phyloP scores from a whole-genome alignment of 2,329 filamentous ascomycete genomes.

The Cordyceps farinosa region DNA sequence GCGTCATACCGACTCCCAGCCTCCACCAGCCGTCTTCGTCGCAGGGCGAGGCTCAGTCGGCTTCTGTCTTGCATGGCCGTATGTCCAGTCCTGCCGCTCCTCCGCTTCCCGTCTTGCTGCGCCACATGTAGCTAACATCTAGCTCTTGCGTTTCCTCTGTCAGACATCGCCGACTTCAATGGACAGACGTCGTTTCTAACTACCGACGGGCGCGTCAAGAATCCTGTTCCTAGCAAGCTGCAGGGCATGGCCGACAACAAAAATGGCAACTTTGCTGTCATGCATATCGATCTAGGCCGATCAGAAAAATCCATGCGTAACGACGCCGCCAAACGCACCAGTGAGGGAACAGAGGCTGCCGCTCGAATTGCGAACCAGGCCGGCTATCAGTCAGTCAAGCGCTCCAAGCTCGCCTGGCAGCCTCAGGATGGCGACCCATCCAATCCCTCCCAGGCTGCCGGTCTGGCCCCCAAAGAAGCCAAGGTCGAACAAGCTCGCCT shows the following conservation, averaged over 20 bases:
- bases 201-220: conserved; percentile 39
- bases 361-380: conserved; percentile 53
- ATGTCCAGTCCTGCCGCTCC: background rate
- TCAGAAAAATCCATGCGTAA: conserved; percentile 47
- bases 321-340: conserved; percentile 57
- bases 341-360: conserved; percentile 57
- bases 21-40: conserved; percentile 5
- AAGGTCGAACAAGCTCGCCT: conserved; percentile 59
- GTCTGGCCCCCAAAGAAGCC: conserved; percentile 40
- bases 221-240: conserved; percentile 59
- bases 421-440: conserved; percentile 25
- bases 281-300: conserved; percentile 55
- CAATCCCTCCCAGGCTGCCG: conserved; percentile 8
- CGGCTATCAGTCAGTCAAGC: conserved; percentile 49
- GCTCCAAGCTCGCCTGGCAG: conserved; percentile 37
- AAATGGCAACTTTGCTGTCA: conserved; percentile 60
- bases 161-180: conserved; percentile 22
- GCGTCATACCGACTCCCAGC: conserved; percentile 7
- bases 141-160: background rate
- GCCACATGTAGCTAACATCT: conserved; percentile 2
- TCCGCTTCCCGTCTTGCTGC: background rate
- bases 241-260: conserved; percentile 55
- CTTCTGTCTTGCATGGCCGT: conserved; percentile 10
- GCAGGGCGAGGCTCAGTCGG: conserved; percentile 6
- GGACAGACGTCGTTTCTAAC: conserved; percentile 16